These are phyloP conservation scores for Mucuna pruriens DNA, from an alignment of 306 rosid genomes.

Conservation along the genomic window DNA sequence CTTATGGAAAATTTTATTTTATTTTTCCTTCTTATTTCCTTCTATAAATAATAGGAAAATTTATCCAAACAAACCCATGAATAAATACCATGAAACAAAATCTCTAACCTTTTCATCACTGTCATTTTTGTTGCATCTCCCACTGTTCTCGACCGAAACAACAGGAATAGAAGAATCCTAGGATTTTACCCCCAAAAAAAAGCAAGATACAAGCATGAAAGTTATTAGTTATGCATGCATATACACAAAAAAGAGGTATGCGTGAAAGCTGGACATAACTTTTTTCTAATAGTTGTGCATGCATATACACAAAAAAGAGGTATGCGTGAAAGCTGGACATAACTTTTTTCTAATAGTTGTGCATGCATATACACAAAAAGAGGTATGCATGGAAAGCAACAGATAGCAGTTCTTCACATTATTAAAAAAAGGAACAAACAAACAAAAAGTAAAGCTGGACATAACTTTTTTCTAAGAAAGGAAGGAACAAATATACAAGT, in stretches of 20 bases:
- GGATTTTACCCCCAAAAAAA: conserved; percentile 5
- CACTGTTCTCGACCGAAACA: conserved; percentile 96
- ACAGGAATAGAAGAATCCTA: conserved; percentile 74
- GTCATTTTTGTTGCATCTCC: conserved; percentile 86
- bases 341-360: too few species aligned
- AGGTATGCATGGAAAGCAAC: background rate
- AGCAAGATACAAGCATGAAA: conserved; percentile 14
- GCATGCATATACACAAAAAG: background rate
- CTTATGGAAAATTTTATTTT: too few species aligned
- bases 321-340: too few species aligned
- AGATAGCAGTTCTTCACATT: background rate
- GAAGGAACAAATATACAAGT: background rate
- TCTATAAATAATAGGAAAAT: too few species aligned
- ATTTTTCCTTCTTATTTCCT: too few species aligned
- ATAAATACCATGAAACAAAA: conserved; percentile 29
- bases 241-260: background rate
- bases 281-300: too few species aligned
- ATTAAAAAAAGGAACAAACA: background rate
- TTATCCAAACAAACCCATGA: too few species aligned
- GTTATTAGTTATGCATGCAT: background rate
- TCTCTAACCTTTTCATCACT: conserved; percentile 81
- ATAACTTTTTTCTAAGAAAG: background rate
- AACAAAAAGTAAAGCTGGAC: background rate
- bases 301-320: too few species aligned
- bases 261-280: too few species aligned